Evolutionary conservation across 2,329 filamentous ascomycete species (phyloP), one percentile per base, ranked within the genome.

Genomic region (Fusarium illudens): DNA sequence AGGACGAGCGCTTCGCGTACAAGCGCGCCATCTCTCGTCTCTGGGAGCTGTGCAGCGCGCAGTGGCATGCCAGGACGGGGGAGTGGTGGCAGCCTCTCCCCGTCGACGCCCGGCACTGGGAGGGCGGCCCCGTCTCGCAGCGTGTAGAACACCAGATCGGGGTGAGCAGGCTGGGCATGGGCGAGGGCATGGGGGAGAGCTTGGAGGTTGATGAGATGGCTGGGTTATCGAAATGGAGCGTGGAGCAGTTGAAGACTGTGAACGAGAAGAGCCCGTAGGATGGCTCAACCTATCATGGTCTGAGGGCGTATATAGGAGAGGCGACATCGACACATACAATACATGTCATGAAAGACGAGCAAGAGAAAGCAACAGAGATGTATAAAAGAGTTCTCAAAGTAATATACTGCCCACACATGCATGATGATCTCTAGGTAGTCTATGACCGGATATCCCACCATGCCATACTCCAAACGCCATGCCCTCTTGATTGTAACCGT

Each of bases 1-100:
- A 94, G 75, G 92, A 95, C 76, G 92, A 95, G 77, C 84, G 88
- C 12, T 96, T 96, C 75, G 92, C 92, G 0, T 94, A 93, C 71
- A 92, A 92, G 77, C 84, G 92, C 22, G 92, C 92, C 2, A 84
- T 88, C 42, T 92, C 90, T 68, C 82, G 92, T n/a, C 80, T 96
- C 4, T 96, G 92, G 92, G 92, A 96, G 79, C 88, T 96, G 75
- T 95, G 92, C 76, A 88, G 91, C 17, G 83, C 82, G 34, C 82
- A 85, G 64, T 95, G 92, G 92, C 92, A 93, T 80, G 84, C 84
- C 3, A 80, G 91, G 48, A 81, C 79, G 4, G 86, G 85, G 4
- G 79, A 83, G 7, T 94, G 92, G 91, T 94, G 92, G 91, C 85
- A 85, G 64, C 92, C 92, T 3, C 74, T 94, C 36, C 85, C 89